Percentiles rank a stretch among this genome's conserved stretches.
These are phyloP conservation scores for Aphanomyces invadans DNA, from an alignment of 352 stramenopile species.

Conservation along the genomic window DNA sequence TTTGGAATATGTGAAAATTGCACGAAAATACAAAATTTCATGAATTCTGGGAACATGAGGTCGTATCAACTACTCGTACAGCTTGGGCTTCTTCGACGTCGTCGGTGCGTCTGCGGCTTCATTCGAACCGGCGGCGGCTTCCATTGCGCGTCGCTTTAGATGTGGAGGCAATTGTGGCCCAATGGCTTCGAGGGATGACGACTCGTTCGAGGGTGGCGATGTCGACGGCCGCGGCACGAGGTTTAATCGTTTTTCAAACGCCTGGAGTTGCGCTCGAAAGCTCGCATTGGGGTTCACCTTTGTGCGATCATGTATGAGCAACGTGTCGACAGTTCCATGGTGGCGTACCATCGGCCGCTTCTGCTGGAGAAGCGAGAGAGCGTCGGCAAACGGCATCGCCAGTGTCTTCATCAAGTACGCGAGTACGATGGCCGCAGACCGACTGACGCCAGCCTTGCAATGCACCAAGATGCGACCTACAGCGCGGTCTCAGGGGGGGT, in stretches of 20 bases:
- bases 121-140: not conserved
- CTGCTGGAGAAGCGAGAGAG: constrained; percentile 45
- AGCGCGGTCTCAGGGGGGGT: too few species aligned
- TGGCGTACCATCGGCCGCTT: constrained; percentile 41
- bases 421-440: constrained; percentile 82
- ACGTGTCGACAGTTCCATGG: not conserved
- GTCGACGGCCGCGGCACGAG: not conserved
- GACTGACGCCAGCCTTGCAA: constrained; percentile 87
- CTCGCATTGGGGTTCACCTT: constrained; percentile 64
- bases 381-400: constrained; percentile 55
- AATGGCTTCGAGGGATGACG: constrained; percentile 30
- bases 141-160: constrained; percentile 13
- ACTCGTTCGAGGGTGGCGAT: not conserved
- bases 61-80: not conserved
- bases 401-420: constrained; percentile 87
- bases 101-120: not conserved
- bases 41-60: too few species aligned
- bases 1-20: too few species aligned
- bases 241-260: constrained; percentile 41
- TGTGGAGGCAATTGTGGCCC: constrained; percentile 54
- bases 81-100: not conserved
- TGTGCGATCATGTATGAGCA: too few species aligned
- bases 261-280: constrained; percentile 54
- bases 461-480: constrained; percentile 84
- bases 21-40: too few species aligned